phyloP scores from a whole-genome alignment of 768 basidiomycete species.

The Lentinula guzmanii region DNA sequence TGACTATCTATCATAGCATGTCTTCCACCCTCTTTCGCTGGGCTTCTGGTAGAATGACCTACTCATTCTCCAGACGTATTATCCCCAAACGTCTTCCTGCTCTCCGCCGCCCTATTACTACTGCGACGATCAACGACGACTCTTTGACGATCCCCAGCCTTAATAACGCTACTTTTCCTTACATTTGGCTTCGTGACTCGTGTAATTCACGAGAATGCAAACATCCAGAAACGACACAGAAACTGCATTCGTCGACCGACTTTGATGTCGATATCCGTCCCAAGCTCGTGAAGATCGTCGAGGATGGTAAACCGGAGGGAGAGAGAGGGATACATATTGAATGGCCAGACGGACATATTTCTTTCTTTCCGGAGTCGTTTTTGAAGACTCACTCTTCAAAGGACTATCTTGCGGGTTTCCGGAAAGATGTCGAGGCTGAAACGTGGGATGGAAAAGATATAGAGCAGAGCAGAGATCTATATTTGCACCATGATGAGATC shows the following conservation, averaged over 20 bases:
- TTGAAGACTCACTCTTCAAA: constrained; percentile 42
- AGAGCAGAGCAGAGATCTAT: constrained; percentile 34
- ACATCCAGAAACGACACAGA: constrained; percentile 76
- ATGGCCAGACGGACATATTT: constrained; percentile 60
- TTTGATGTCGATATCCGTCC: constrained; percentile 47
- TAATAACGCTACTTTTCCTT: constrained; percentile 43
- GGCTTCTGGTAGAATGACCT: not conserved
- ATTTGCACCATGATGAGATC: constrained; percentile 50
- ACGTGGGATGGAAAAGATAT: constrained; percentile 44
- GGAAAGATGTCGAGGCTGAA: constrained; percentile 30
- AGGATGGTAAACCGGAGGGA: constrained; percentile 39
- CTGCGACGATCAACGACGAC: not conserved
- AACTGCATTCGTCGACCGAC: constrained; percentile 66
- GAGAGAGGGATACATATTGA: constrained; percentile 19
- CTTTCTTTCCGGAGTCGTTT: constrained; percentile 45
- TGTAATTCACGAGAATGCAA: constrained; percentile 71
- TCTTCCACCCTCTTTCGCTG: not conserved
- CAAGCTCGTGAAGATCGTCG: constrained; percentile 27
- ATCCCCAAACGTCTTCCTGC: not conserved
- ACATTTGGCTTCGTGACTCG: constrained; percentile 79
- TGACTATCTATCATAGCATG: not conserved
- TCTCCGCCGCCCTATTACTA: not conserved
- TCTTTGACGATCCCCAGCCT: not conserved
- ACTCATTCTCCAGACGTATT: not conserved
- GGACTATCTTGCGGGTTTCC: constrained; percentile 30